Evolutionary conservation across 75 land plant species (phyloP), one percentile per base, ranked within the genome.

Genomic region (Adiantum capillusveneris): DNA sequence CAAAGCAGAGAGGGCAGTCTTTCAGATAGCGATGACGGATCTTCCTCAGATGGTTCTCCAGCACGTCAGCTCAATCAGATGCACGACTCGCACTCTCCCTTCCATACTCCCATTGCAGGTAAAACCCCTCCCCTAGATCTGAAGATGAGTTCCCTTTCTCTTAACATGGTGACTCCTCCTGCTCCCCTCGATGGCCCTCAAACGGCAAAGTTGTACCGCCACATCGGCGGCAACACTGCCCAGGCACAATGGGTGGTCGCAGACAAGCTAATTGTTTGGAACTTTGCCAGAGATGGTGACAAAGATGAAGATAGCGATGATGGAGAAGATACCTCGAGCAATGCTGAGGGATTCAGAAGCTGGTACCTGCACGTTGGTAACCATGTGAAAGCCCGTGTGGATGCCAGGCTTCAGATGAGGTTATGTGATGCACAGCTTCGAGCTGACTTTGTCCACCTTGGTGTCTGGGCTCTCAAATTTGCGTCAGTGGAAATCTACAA

Each of bases 391-490:
- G 63, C 65, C 0, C 59, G 64, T 30, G 69, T 79, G 6, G 69
- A 65, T 37, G 55, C 69, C n/a, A 34, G 48, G 39, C 64, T 76
- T 36, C 74, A 76, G 41, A 65, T 79, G 81, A 72, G 60, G 20
- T 69, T 79, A 51, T 76, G 20, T 37, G 53, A 25, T 31, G 74
- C 60, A n/a, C 80, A 79, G 58, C 28, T 64, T 57, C 48, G 81
- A 17, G 80, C 52, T 19, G 81, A 87, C 81, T 87, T 87, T 37
- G 88, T 84, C 18, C 25, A 30, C 0, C 26, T 26, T 11, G 72
- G 65, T 19, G 80, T 87, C 12, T 87, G 92, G 92, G 88, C 88
- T 0, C 20, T 84, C 68, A 81, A 70, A 48, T 84, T 87, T 48
- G 25, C 37, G 7, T 64, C 24, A 6, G 60, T 50, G 24, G 75